These are phyloP conservation scores for Macroventuria anomochaeta DNA, from an alignment of 2,329 filamentous ascomycete genomes.

Conservation along the genomic window DNA sequence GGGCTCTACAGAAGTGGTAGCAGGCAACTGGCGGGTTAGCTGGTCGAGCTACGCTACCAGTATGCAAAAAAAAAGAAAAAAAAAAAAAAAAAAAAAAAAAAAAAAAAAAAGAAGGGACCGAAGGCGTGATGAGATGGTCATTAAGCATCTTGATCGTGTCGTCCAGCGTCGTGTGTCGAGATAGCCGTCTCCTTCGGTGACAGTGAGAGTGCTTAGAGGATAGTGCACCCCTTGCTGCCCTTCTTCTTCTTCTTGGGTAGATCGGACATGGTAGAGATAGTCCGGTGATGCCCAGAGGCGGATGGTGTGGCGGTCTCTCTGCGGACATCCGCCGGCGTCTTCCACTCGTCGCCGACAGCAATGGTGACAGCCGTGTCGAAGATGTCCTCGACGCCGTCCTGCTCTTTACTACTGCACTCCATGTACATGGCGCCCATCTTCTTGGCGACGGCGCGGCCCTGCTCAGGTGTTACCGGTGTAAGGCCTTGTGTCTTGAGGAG, in stretches of 20 bases:
- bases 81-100: too few relatives aligned
- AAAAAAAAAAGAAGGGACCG: too few relatives aligned
- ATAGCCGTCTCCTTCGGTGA: constrained; percentile 29
- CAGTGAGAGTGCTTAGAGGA: constrained; percentile 41
- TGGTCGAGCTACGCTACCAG: neutral
- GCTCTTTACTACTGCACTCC: constrained; percentile 98
- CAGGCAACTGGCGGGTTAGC: constrained; percentile 3
- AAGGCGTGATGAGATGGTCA: constrained; percentile 43
- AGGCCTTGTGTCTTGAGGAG: constrained; percentile 98
- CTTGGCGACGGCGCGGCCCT: constrained; percentile 84
- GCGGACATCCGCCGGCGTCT: constrained; percentile 34
- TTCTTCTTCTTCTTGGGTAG: constrained; percentile 42
- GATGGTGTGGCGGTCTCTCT: constrained; percentile 21
- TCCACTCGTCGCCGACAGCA: constrained; percentile 75
- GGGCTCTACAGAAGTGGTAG: constrained; percentile 20
- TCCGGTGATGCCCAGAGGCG: constrained; percentile 24
- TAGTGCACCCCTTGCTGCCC: constrained; percentile 49
- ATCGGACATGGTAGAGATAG: constrained; percentile 32
- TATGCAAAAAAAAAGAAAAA: constrained; percentile 17
- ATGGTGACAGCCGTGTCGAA: constrained; percentile 91
- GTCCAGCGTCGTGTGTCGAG: constrained; percentile 50
- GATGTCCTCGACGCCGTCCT: constrained; percentile 94
- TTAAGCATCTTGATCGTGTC: constrained; percentile 51
- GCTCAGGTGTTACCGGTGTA: constrained; percentile 90
- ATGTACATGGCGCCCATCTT: constrained; percentile 97